Evolutionary conservation across 371 early-diverging fungal species (phyloP), one percentile per base, ranked within the genome.

Genomic region (Haplosporangium sp.): DNA sequence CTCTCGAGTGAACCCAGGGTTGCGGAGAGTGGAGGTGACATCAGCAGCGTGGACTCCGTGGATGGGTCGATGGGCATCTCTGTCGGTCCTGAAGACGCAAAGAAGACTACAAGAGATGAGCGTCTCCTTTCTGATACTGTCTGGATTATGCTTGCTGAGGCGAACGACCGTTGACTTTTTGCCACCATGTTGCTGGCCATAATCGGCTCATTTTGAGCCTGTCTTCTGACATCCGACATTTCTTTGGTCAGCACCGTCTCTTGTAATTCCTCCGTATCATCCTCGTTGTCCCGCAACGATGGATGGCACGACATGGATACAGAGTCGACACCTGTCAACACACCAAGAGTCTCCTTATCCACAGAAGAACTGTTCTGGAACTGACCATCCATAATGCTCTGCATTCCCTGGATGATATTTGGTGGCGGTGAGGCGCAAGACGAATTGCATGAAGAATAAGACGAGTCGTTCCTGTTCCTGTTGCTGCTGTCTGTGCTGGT

Each of bases 381-480:
- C 12, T 64, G 63, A 56, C 67, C 51, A 29, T 59, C 67, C 5
- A 59, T 20, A 36, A 63, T 73, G 56, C 67, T 69, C 16, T 62
- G 69, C 9, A 69, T 54, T 5, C 61, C 43, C 37, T 60, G 64
- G 36, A 41, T 29, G 13, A 50, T 46, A 18, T 67, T 64, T 38
- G 74, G 48, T 43, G 74, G 64, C 2, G 74, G 62, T n/a, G 75
- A 74, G 7, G 66, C 56, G 37, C 58, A 57, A 6, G 67, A 54
- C 0, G 73, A 62, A 16, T 67, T 53, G 16, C 67, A 62, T 2
- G 59, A 59, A 4, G 74, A 64, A 46, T 68, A 64, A 0, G 65
- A 56, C 6, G 62, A 57, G 37, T 56, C 69, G 21, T 42, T 50
- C 59, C 62, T 62, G 36, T 10, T 55, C 29, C 60, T 54, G 6